These are phyloP conservation scores for Aspergillus sp. DNA, from an alignment of 2,329 filamentous ascomycete species.

Conservation along the genomic window DNA sequence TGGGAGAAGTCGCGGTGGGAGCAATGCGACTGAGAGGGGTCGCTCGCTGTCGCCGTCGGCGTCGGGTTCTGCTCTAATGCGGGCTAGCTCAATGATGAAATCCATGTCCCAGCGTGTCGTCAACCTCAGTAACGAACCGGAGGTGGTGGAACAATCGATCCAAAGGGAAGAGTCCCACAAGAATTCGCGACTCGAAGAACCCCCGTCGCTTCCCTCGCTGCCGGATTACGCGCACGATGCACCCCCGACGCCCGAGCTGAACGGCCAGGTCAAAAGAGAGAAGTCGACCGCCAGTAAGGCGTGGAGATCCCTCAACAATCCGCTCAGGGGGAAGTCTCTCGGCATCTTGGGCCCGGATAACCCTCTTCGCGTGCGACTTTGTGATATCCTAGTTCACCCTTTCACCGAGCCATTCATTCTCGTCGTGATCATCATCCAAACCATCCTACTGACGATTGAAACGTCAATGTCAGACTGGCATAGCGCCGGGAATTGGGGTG, in stretches of 20 bases:
- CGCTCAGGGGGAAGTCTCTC: slow-evolving; percentile 80
- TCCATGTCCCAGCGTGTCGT: slow-evolving; percentile 97
- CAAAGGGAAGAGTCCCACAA: slow-evolving; percentile 56
- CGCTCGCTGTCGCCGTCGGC: slow-evolving; percentile 64
- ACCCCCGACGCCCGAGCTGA: slow-evolving; percentile 31
- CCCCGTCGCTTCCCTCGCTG: slow-evolving; percentile 51
- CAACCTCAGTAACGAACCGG: slow-evolving; percentile 91
- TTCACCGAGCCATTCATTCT: slow-evolving; percentile 84
- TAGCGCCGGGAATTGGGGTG: slow-evolving; percentile 65
- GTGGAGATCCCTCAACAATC: slow-evolving; percentile 60
- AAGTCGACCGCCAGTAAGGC: slow-evolving; percentile 40
- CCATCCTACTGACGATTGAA: slow-evolving; percentile 83
- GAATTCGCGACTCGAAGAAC: slow-evolving; percentile 53
- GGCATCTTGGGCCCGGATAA: slow-evolving; percentile 82
- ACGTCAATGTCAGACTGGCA: slow-evolving; percentile 69
- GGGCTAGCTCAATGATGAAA: slow-evolving; percentile 73
- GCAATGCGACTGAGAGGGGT: slow-evolving; percentile 40
- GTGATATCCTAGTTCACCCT: slow-evolving; percentile 81
- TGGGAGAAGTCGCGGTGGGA: slow-evolving; percentile 56
- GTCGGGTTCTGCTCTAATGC: slow-evolving; percentile 61
- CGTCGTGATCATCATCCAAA: slow-evolving; percentile 82
- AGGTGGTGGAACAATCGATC: slow-evolving; percentile 72
- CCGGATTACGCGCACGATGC: slow-evolving; percentile 47
- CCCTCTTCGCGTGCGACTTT: slow-evolving; percentile 69
- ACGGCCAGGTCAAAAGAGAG: slow-evolving; percentile 37